These are phyloP conservation scores for Dactylellina drechsleri DNA, from an alignment of 2,329 filamentous ascomycete species.

Conservation along the genomic window DNA sequence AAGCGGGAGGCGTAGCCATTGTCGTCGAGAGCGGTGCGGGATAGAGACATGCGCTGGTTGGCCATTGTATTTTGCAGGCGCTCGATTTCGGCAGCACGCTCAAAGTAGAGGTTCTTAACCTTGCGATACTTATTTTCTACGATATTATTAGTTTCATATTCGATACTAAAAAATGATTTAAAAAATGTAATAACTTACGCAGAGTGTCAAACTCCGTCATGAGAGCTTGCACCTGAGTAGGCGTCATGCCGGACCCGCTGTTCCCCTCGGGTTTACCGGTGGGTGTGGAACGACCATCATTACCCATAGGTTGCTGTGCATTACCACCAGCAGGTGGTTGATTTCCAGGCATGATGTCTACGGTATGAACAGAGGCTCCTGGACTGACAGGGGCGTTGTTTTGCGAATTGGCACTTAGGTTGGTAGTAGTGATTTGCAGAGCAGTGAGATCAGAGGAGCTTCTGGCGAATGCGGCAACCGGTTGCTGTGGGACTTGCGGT, in stretches of 20 bases:
- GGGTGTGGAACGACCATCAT: conserved; percentile 33
- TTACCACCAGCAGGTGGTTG: conserved; percentile 5
- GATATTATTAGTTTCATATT: conserved; percentile 61
- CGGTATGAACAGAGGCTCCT: conserved; percentile 44
- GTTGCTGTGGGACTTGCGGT: conserved; percentile 59
- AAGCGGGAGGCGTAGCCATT: conserved; percentile 92
- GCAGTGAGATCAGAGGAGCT: conserved; percentile 36
- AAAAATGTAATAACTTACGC: conserved; percentile 40
- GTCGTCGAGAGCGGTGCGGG: conserved; percentile 92
- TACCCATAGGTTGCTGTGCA: conserved; percentile 12
- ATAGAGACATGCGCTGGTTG: conserved; percentile 93
- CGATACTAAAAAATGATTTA: conserved; percentile 60
- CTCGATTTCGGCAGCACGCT: conserved; percentile 88
- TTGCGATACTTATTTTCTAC: conserved; percentile 95
- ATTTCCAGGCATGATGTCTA: conserved; percentile 49
- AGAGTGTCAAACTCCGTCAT: conserved; percentile 57
- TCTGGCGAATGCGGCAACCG: conserved; percentile 58
- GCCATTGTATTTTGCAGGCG: conserved; percentile 97
- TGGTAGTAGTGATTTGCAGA: conserved; percentile 29
- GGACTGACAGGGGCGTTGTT: conserved; percentile 44
- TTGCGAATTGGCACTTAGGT: conserved; percentile 18
- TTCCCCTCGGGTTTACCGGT: conserved; percentile 34
- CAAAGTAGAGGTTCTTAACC: conserved; percentile 97
- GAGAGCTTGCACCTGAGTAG: conserved; percentile 50
- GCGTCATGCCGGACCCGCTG: conserved; percentile 27